These are phyloP conservation scores for Poterioochromonas sp. DNA, from an alignment of 352 stramenopile species.

Conservation along the genomic window DNA sequence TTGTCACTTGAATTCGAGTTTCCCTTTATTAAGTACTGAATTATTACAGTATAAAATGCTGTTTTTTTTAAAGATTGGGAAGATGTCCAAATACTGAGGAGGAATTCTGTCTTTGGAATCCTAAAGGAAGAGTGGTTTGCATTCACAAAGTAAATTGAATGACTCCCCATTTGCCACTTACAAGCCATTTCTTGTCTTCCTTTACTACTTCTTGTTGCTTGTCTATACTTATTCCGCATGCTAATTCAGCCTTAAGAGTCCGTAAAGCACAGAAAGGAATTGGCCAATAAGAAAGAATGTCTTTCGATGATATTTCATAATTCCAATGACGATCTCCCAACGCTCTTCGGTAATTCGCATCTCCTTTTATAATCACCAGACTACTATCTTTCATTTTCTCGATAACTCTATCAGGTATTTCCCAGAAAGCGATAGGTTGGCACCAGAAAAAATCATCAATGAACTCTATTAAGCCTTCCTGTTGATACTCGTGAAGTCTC, in stretches of 20 bases:
- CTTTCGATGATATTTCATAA: not conserved
- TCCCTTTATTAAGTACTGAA: too few species aligned
- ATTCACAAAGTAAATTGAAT: not conserved
- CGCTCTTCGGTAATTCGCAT: not conserved
- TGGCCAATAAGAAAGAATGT: not conserved
- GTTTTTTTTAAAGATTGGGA: not conserved
- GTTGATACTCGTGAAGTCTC: not conserved
- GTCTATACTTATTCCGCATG: not conserved
- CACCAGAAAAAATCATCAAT: slow-evolving; percentile 5
- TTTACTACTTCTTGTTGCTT: not conserved
- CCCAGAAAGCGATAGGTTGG: not conserved
- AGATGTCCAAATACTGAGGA: not conserved
- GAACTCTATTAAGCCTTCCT: not conserved
- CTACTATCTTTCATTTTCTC: not conserved
- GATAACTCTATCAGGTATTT: not conserved
- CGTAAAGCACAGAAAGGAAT: not conserved
- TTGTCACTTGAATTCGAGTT: too few species aligned
- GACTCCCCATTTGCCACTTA: not conserved
- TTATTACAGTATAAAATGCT: not conserved
- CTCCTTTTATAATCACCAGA: not conserved
- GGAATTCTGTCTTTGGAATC: not conserved
- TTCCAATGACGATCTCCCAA: not conserved
- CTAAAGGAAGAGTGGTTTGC: not conserved
- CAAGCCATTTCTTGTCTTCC: not conserved
- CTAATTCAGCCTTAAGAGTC: not conserved